Conservation (phyloP, 202 grass and related monocot genomes). For the Elaeis oleifera region DNA sequence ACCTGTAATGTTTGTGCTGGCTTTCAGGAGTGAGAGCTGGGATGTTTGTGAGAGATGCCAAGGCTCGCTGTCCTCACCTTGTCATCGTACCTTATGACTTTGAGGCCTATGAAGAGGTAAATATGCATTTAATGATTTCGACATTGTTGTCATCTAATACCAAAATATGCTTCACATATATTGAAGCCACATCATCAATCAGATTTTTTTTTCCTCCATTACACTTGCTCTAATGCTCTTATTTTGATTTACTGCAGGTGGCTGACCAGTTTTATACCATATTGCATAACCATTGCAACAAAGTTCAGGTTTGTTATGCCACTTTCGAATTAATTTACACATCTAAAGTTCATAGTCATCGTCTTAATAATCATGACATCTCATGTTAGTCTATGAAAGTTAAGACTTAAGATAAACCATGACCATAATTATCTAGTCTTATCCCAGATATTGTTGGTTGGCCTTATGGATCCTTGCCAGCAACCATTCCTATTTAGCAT, state of each 20-base stretch:
- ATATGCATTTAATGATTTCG: constrained; percentile 13
- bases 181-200: constrained; percentile 13
- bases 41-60: constrained; percentile 92
- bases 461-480: too few relatives aligned
- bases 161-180: background rate
- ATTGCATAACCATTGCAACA: constrained; percentile 86
- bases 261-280: constrained; percentile 92
- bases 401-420: too few relatives aligned
- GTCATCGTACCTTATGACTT: constrained; percentile 79
- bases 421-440: too few relatives aligned
- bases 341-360: background rate
- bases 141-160: background rate
- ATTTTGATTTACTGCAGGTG: constrained; percentile 46
- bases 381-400: too few relatives aligned
- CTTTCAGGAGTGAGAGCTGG: constrained; percentile 79
- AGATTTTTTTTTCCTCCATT: constrained; percentile 3
- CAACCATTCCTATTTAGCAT: too few relatives aligned
- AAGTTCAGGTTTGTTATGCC: constrained; percentile 60
- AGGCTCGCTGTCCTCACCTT: constrained; percentile 66
- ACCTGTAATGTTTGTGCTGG: constrained; percentile 1
- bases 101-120: constrained; percentile 84
- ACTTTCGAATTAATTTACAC: background rate
- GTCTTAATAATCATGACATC: too few relatives aligned
- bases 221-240: background rate
- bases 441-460: too few relatives aligned